Conservation (phyloP, 2,329 filamentous ascomycete genomes). For the Cryphonectria nitschkei region DNA sequence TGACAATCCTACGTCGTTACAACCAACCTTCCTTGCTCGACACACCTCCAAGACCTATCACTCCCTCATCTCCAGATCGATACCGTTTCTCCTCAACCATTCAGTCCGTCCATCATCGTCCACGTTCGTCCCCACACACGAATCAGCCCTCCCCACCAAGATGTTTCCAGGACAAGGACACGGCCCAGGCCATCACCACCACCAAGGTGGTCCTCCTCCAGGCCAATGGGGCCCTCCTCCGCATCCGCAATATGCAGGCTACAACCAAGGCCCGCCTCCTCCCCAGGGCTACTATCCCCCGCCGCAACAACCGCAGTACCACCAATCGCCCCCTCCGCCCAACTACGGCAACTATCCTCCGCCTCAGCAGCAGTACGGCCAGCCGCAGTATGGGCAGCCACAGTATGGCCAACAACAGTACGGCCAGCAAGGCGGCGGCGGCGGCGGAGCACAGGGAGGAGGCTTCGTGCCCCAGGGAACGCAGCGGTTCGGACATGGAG, state of each 20-base stretch:
- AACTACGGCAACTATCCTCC: conserved; percentile 29
- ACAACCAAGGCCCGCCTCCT: conserved; percentile 18
- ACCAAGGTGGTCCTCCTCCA: conserved; percentile 29
- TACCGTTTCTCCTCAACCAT: not conserved
- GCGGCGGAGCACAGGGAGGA: not conserved
- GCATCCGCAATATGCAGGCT: conserved; percentile 10
- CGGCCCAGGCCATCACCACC: conserved; percentile 31
- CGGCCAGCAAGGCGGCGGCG: not conserved
- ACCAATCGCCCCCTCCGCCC: conserved; percentile 13
- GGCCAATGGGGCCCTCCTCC: conserved; percentile 23
- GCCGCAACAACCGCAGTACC: conserved; percentile 7
- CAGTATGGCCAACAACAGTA: conserved; percentile 23
- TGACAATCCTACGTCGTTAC: not conserved
- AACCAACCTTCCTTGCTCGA: not conserved
- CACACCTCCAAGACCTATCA: not conserved
- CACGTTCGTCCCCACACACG: not conserved
- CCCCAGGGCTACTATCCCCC: conserved; percentile 14
- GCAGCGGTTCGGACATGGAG: conserved; percentile 69
- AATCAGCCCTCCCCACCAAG: not conserved
- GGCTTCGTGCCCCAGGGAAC: conserved; percentile 46
- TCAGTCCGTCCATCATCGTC: not conserved
- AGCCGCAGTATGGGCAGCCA: conserved; percentile 20
- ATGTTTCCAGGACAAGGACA: conserved; percentile 35
- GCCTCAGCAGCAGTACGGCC: conserved; percentile 8
- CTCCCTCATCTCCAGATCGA: not conserved